Evolutionary conservation across 164 flowering plant species (phyloP).

Genomic region (Protea cynaroides): DNA sequence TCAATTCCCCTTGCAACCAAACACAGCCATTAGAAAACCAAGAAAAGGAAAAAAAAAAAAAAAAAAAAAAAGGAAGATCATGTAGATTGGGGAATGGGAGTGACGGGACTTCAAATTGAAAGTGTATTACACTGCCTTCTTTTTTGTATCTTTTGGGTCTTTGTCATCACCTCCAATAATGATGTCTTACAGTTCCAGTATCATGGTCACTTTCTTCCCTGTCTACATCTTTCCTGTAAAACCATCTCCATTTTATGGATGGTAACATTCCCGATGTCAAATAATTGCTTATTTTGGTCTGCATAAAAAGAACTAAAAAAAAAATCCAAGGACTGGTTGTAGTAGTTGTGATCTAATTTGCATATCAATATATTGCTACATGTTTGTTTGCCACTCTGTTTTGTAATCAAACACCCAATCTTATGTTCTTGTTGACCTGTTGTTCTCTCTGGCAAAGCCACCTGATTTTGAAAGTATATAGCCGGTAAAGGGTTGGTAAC

Average conservation of each 20-base stretch:
- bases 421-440: not conserved
- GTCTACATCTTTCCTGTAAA: conserved; percentile 14
- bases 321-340: conserved; percentile 6
- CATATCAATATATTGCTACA: not conserved
- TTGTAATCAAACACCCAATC: not conserved
- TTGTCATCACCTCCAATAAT: conserved; percentile 41
- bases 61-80: conserved; percentile 28
- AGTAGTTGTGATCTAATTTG: not conserved
- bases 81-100: conserved; percentile 2
- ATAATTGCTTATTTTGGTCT: not conserved
- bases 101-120: conserved; percentile 22
- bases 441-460: not conserved
- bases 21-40: no score
- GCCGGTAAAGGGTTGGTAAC: not conserved
- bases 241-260: conserved; percentile 17
- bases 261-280: conserved; percentile 11
- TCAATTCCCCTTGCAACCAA: no score
- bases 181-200: conserved; percentile 28
- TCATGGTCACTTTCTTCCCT: conserved; percentile 23
- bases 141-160: conserved; percentile 4
- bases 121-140: conserved; percentile 17
- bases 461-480: not conserved
- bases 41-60: conserved; percentile 23
- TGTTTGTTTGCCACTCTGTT: not conserved
- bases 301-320: conserved; percentile 1